phyloP scores from a whole-genome alignment of 768 basidiomycete genomes.

The Rubroboletus pulcherrimus region DNA sequence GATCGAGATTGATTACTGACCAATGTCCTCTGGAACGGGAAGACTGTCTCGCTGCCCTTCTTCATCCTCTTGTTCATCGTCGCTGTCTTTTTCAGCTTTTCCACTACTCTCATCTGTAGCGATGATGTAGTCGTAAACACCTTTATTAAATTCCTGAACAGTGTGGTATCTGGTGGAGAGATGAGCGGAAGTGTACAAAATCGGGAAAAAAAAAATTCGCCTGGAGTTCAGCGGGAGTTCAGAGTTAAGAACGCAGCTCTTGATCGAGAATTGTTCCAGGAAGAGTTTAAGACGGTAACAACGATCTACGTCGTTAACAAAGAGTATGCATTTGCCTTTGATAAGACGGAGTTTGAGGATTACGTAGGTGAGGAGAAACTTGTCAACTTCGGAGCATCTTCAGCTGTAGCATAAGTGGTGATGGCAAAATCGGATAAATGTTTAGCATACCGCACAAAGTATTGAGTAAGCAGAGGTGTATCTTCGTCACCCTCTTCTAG shows the following conservation, averaged over 20 bases:
- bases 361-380: conserved; percentile 94
- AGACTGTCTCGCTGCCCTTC: conserved; percentile 13
- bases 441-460: conserved; percentile 64
- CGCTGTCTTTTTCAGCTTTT: conserved; percentile 48
- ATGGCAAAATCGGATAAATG: not conserved
- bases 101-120: conserved; percentile 88
- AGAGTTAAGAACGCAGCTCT: conserved; percentile 92
- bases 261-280: conserved; percentile 95
- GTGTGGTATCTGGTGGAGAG: conserved; percentile 70
- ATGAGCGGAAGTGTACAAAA: conserved; percentile 1
- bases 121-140: conserved; percentile 97
- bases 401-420: not conserved
- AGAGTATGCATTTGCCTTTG: conserved; percentile 93
- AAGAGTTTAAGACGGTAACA: conserved; percentile 97
- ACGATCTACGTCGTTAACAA: conserved; percentile 94
- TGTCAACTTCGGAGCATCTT: conserved; percentile 91
- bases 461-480: conserved; percentile 77
- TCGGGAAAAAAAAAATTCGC: conserved; percentile 28
- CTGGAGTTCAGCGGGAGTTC: conserved; percentile 94
- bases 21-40: conserved; percentile 22
- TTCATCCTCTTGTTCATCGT: conserved; percentile 40
- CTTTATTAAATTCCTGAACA: conserved; percentile 98
- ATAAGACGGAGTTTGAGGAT: conserved; percentile 95
- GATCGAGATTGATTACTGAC: conserved; percentile 20
- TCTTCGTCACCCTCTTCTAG: conserved; percentile 87